Evolutionary conservation across 306 rosid species (phyloP), one percentile per base, ranked within the genome.

Genomic region (Vigna unguiculata): DNA sequence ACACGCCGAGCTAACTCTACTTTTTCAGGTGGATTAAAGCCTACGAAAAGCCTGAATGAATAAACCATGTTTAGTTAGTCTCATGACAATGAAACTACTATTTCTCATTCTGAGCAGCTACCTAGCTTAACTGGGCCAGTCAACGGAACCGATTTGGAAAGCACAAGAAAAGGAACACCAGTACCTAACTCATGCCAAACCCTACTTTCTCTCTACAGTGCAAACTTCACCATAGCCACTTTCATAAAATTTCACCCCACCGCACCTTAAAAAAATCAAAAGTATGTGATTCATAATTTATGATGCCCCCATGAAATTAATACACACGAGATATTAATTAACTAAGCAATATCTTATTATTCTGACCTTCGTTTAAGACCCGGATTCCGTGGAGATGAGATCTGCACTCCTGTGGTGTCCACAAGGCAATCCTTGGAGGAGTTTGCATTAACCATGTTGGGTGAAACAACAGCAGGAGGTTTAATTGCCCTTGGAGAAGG

Each of bases 351-450:
- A 20, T 45, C 28, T 6, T 21, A 63, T 46, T 19, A 49, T 22
- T 65, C 75, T 68, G 12, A 92, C 98, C 97, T 93, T 84, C 97
- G 63, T 75, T 93, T 93, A 83, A 88, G 86, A 49, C 85, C 89
- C 72, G 92, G 87, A 90, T 91, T 93, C 69, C 92, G 85, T 58
- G 96, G 93, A 52, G 97, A 81, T 76, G 96, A 91, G 98, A 91
- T 93, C 98, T 93, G 98, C 45, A 87, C 47, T 32, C 75, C 82
- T 28, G 88, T 53, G 81, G 76, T 85, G 62, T 83, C 89, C 19
- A 81, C 57, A 77, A 83, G 84, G 64, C 87, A 88, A 80, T 78
- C 82, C 48, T 80, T 79, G 21, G 89, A 81, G 84, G 83, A 7
- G 76, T 81, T 78, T 34, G 78, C 85, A 79, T 74, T 82, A 76